A percentile compares a stretch with the other conserved stretches of the same genome.
Conservation (phyloP, 2,329 filamentous ascomycete species). For the Emergomyces pasteurianus region DNA sequence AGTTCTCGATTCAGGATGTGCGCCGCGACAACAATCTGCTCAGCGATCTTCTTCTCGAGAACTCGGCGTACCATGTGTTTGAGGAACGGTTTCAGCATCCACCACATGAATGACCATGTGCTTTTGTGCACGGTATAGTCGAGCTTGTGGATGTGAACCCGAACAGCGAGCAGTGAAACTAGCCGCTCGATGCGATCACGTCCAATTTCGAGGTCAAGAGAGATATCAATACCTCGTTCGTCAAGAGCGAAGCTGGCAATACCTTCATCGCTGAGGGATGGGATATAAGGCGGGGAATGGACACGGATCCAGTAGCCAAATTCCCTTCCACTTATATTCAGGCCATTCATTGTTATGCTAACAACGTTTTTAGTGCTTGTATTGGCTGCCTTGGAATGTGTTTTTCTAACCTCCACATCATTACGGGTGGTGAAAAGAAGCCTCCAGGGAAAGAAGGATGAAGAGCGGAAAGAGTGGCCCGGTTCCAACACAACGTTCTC, state of each 20-base stretch:
- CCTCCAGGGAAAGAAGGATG: constrained; percentile 79
- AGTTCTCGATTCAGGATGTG: constrained; percentile 72
- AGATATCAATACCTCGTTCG: constrained; percentile 74
- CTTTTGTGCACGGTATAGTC: constrained; percentile 59
- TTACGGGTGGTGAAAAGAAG: constrained; percentile 74
- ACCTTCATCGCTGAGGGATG: constrained; percentile 61
- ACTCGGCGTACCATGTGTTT: constrained; percentile 68
- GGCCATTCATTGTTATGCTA: constrained; percentile 66
- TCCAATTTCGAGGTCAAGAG: constrained; percentile 72
- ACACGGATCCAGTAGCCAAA: constrained; percentile 81
- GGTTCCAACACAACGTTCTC: constrained; percentile 89
- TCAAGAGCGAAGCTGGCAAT: constrained; percentile 79
- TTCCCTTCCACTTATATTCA: constrained; percentile 75
- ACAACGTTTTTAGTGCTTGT: constrained; percentile 59
- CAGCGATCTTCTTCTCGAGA: constrained; percentile 65
- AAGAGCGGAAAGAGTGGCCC: constrained; percentile 68
- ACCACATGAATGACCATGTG: constrained; percentile 64
- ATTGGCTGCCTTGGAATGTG: constrained; percentile 52
- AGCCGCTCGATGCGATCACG: constrained; percentile 70
- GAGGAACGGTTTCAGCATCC: constrained; percentile 73
- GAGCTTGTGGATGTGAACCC: constrained; percentile 76
- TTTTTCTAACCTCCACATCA: constrained; percentile 74
- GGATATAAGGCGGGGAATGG: constrained; percentile 57
- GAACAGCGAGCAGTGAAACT: constrained; percentile 61
- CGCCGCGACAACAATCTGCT: constrained; percentile 56